Evolutionary conservation across 352 stramenopile species (phyloP).

Genomic region (Pythium oligandrum): DNA sequence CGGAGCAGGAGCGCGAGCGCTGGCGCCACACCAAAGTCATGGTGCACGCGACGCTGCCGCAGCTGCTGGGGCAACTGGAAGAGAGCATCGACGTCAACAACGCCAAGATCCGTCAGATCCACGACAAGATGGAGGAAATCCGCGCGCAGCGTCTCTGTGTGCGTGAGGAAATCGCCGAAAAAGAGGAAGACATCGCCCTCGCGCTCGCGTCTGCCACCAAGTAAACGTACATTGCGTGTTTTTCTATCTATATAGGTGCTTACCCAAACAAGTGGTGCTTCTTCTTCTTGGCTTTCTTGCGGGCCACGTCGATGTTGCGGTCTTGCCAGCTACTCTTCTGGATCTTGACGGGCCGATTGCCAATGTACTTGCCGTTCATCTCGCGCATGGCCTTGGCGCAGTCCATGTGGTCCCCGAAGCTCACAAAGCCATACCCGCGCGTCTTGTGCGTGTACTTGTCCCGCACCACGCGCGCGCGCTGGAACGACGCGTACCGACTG

Average conservation of each 20-base stretch:
- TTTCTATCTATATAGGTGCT: background rate
- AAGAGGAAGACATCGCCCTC: constrained; percentile 59
- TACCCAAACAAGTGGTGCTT: constrained; percentile 75
- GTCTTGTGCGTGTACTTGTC: constrained; percentile 87
- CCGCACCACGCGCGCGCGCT: constrained; percentile 71
- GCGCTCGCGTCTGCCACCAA: constrained; percentile 20
- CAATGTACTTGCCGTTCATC: constrained; percentile 97
- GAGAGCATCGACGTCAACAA: constrained; percentile 66
- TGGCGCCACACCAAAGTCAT: constrained; percentile 53
- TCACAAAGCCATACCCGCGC: constrained; percentile 96
- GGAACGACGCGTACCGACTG: constrained; percentile 65
- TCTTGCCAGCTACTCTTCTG: constrained; percentile 95
- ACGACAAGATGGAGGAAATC: constrained; percentile 52
- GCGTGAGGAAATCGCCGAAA: constrained; percentile 50
- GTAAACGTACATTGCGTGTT: background rate
- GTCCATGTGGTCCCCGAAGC: constrained; percentile 91
- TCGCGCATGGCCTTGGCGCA: constrained; percentile 92
- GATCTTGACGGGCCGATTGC: constrained; percentile 92
- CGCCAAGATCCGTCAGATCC: constrained; percentile 49
- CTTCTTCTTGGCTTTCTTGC: constrained; percentile 86
- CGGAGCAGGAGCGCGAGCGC: constrained; percentile 27
- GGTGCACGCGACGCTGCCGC: constrained; percentile 42
- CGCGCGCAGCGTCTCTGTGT: constrained; percentile 40
- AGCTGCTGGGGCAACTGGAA: constrained; percentile 46
- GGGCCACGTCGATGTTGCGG: constrained; percentile 87